These are phyloP conservation scores for Wickerhamomyces subpelliculosus DNA, from an alignment of 805 yeast species.

Conservation along the genomic window DNA sequence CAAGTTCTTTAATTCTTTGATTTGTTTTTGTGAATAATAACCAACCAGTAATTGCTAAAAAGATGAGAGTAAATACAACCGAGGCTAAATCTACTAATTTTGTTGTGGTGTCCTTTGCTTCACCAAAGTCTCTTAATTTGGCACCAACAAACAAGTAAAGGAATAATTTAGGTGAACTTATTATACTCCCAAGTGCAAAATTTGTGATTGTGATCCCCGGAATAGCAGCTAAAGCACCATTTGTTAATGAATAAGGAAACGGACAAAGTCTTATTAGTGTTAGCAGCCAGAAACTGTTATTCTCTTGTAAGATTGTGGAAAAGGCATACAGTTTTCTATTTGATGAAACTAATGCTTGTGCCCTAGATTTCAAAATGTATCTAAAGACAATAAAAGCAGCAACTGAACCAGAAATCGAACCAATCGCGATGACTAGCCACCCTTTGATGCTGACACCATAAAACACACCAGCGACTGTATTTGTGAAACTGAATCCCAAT, in stretches of 20 bases:
- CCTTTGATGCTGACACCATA: slow-evolving; percentile 73
- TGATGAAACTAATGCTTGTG: slow-evolving; percentile 50
- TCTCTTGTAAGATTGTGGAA: slow-evolving; percentile 64
- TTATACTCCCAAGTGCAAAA: slow-evolving; percentile 62
- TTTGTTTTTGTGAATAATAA: slow-evolving; percentile 53
- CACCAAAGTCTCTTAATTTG: slow-evolving; percentile 64
- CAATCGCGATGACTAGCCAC: slow-evolving; percentile 67
- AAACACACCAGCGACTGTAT: slow-evolving; percentile 67
- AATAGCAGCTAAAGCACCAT: slow-evolving; percentile 87
- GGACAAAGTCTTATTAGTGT: slow-evolving; percentile 82
- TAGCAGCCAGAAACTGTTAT: slow-evolving; percentile 58
- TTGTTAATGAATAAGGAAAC: slow-evolving; percentile 84
- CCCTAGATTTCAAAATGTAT: slow-evolving; percentile 46
- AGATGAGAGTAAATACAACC: slow-evolving; percentile 46
- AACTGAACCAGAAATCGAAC: slow-evolving; percentile 68
- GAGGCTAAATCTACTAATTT: slow-evolving; percentile 58
- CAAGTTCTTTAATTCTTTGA: slow-evolving; percentile 26
- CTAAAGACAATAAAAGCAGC: slow-evolving; percentile 67
- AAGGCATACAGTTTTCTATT: slow-evolving; percentile 70
- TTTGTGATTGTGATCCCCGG: slow-evolving; percentile 62
- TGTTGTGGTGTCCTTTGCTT: slow-evolving; percentile 40
- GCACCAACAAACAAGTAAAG: slow-evolving; percentile 74
- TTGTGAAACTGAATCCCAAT: slow-evolving; percentile 69
- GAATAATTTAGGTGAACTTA: slow-evolving; percentile 80
- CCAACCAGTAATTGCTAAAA: slow-evolving; percentile 57